Evolutionary conservation across 2,329 filamentous ascomycete genomes (phyloP).

Genomic region (Fusarium oligoseptatum): DNA sequence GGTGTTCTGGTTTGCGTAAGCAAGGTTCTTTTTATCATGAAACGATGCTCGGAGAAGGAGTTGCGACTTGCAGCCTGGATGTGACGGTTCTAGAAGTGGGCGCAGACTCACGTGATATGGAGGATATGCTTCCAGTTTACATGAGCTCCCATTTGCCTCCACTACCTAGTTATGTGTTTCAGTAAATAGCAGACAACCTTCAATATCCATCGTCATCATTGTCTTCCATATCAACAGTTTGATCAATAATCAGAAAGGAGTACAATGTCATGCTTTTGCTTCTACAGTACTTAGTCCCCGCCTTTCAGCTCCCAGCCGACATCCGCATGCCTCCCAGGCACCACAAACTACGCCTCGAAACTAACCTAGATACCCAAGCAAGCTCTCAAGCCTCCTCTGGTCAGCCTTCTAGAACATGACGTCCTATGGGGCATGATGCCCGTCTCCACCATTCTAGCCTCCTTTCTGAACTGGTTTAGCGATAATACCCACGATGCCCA

Average conservation of each 20-base stretch:
- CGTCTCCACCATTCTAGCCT: constrained; percentile 28
- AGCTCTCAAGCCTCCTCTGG: constrained; percentile 17
- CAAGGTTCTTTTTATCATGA: constrained; percentile 38
- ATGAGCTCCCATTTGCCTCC: neutral
- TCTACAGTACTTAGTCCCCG: neutral
- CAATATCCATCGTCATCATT: neutral
- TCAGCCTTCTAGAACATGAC: constrained; percentile 47
- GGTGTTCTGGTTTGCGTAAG: neutral
- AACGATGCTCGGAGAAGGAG: constrained; percentile 34
- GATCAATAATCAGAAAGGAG: neutral
- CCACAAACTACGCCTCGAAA: neutral
- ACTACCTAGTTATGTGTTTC: neutral
- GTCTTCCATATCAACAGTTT: neutral
- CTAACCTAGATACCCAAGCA: neutral
- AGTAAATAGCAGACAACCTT: neutral
- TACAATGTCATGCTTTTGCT: neutral
- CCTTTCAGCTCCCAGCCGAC: constrained; percentile 16
- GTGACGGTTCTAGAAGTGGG: neutral
- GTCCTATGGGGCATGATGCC: constrained; percentile 13
- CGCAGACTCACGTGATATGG: neutral
- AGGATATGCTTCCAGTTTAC: neutral
- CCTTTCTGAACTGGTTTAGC: constrained; percentile 2
- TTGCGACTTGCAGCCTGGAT: constrained; percentile 4
- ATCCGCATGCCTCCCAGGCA: constrained; percentile 4
- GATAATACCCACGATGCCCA: constrained; percentile 2